Conservation (phyloP, 2,329 filamentous ascomycete genomes). For the Akanthomyces dipterigenus region DNA sequence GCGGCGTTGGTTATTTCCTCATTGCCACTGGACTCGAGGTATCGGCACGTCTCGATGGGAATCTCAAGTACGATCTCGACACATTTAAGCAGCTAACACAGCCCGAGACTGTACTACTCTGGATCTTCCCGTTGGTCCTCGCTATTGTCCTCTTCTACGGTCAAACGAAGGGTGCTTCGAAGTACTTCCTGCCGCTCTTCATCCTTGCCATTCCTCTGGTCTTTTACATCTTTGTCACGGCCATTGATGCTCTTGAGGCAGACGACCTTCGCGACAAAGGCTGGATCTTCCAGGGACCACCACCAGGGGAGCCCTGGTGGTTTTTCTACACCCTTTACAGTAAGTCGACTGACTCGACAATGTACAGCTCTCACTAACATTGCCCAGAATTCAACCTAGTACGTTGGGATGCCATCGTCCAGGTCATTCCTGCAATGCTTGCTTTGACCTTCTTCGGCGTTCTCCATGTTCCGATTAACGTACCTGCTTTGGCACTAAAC, state of each 20-base stretch:
- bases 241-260: conserved; percentile 60
- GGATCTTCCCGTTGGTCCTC: conserved; percentile 72
- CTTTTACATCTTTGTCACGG: conserved; percentile 72
- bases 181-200: conserved; percentile 79
- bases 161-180: conserved; percentile 70
- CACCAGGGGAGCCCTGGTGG: conserved; percentile 86
- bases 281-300: conserved; percentile 88
- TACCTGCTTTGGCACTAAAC: conserved; percentile 84
- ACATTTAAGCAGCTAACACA: conserved; percentile 71
- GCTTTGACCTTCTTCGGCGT: conserved; percentile 96
- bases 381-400: conserved; percentile 68
- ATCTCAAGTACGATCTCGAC: conserved; percentile 70
- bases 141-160: conserved; percentile 70
- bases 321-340: conserved; percentile 95
- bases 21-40: conserved; percentile 90
- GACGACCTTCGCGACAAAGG: conserved; percentile 62
- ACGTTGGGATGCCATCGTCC: conserved; percentile 74
- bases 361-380: conserved; percentile 16
- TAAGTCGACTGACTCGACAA: conserved; percentile 37
- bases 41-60: conserved; percentile 79
- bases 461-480: conserved; percentile 95
- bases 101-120: conserved; percentile 69
- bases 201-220: conserved; percentile 71
- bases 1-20: conserved; percentile 93
- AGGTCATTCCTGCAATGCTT: conserved; percentile 89